Evolutionary conservation across 495 filamentous ascomycete genomes (phyloP), one percentile per base, ranked within the genome.

Genomic region (Talaromyces thailandensis): DNA sequence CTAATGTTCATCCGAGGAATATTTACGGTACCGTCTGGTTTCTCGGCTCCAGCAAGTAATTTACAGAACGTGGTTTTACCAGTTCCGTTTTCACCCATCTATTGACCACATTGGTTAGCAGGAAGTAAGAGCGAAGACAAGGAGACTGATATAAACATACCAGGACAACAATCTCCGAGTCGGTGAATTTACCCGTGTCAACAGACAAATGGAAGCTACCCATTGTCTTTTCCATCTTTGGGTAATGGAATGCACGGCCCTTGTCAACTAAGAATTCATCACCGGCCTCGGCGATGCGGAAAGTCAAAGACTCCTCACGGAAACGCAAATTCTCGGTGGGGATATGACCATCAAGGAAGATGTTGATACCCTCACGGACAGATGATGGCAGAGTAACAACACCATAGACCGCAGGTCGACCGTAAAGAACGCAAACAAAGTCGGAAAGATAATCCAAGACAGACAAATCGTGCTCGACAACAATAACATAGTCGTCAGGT

Each of bases 321-420:
- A 98, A 98, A 64, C 94, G 93, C 70, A 98, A 75, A 76, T 98
- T 98, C 82, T 98, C 94, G 7, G 94, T 98, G 26, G 94, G 94
- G 52, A 97, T 96, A 73, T 97, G 89, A 65, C 94, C 94, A 69
- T 98, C 94, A 29, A 98, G 81, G 86, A 98, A 98, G 74, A 98
- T 97, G 77, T 98, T 98, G 85, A 98, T 98, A 69, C 94, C 94
- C 84, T 98, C 95, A 66, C 94, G 91, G 55, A 98, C 95, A 1
- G 94, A 98, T 62, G 93, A 81, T 52, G 94, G 94, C 50, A 98
- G 81, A 25, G 94, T 97, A n/a, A 98, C 95, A 11, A 98, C 94
- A 86, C 94, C 94, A 65, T 98, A 98, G 56, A 94, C 88, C 35
- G 93, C 94, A 28, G 94, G 95, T 71, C 88, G 86, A 62, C 94